Evolutionary conservation across 257 asterid species (phyloP), one percentile per base, ranked within the genome.

Genomic region (Orobanche coerulescens): DNA sequence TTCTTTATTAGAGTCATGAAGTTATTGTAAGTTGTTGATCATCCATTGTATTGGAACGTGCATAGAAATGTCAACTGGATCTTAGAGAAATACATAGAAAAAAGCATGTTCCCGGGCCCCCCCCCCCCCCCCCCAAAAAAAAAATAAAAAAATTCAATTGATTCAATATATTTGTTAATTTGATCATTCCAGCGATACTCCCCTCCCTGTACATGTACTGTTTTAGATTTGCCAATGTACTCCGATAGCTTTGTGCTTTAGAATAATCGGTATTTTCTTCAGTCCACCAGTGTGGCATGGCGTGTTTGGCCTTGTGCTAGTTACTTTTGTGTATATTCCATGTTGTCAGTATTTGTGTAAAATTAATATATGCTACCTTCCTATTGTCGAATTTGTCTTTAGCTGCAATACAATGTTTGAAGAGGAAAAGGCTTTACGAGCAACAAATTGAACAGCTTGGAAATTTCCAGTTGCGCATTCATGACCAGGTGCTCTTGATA

Each of bases 321-420:
- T 47, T 36, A 61, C 43, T 25, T 66, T 68, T 37, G 23, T 12
- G 15, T 54, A 24, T 36, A 42, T 61, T 25, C 6, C 23, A 0
- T 23, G 24, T 46, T 13, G 13, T 42, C 4, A 40, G 26, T 5
- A 31, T 31, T 43, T 50, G 12, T 66, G 37, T 25, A 42, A n/a
- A 14, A 43, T 44, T 28, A 53, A 30, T 10, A 43, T 42, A 25
- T 61, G 36, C 53, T 61, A 28, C 64, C 37, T 65, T 70, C 54
- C 10, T 16, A 28, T 52, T 53, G 33, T 36, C 47, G 30, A 52
- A 64, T 34, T 30, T 76, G 40, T 50, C 10, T 66, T 20, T 64
- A 87, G 95, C 95, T 66, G 95, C 95, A 61, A 87, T 87, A 66
- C 93, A 84, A 84, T 84, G 95, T 71, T 72, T 87, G 73, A 87